Evolutionary conservation across 2,329 filamentous ascomycete species (phyloP).

Genomic region (Penicillium psychrosexuale): DNA sequence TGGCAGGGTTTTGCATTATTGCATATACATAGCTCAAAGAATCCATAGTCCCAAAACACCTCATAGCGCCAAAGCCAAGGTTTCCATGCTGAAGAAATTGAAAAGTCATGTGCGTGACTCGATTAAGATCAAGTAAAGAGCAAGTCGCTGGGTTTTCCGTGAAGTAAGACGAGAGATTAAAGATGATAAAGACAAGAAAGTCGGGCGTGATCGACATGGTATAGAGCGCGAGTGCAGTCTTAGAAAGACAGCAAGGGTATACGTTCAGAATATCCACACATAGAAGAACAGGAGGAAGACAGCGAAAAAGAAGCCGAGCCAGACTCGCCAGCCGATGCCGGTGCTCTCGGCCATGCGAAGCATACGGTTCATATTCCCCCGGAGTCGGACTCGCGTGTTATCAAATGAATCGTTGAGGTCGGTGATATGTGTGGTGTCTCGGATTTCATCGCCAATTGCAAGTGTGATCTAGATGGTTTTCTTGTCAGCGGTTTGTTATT

Average conservation of each 20-base stretch:
- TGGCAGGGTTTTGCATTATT: neutral
- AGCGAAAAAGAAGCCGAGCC: slow-evolving; percentile 82
- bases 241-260: slow-evolving; percentile 8
- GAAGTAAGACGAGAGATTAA: neutral
- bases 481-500: slow-evolving; percentile 4
- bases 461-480: slow-evolving; percentile 66
- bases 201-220: neutral
- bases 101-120: neutral
- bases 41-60: slow-evolving; percentile 4
- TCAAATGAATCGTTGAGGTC: slow-evolving; percentile 97
- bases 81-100: neutral
- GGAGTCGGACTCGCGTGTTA: slow-evolving; percentile 71
- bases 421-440: slow-evolving; percentile 79
- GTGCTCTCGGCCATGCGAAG: slow-evolving; percentile 89
- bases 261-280: slow-evolving; percentile 76
- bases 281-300: slow-evolving; percentile 83
- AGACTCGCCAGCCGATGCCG: slow-evolving; percentile 93
- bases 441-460: slow-evolving; percentile 92
- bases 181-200: neutral
- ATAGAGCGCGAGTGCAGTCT: neutral
- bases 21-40: slow-evolving; percentile 1
- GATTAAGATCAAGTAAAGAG: neutral
- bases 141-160: neutral
- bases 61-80: slow-evolving; percentile 4
- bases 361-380: slow-evolving; percentile 97